Conservation (phyloP, 2,329 filamentous ascomycete genomes). For the Verticillium klebahnii region DNA sequence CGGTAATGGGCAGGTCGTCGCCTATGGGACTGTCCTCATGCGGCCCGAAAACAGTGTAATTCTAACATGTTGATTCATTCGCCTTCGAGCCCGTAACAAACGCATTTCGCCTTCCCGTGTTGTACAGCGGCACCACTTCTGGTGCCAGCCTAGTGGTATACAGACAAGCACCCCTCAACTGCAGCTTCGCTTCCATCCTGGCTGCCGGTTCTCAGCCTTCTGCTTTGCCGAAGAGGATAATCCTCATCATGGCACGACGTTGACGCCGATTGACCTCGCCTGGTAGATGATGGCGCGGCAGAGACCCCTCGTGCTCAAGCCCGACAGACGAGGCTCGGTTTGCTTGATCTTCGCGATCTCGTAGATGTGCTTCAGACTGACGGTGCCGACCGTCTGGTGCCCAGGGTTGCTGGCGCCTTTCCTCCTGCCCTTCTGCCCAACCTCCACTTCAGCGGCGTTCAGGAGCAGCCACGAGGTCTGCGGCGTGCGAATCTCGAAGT, state of each 20-base stretch:
- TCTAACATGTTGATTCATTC: neutral
- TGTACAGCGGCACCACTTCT: neutral
- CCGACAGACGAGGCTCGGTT: slow-evolving; percentile 67
- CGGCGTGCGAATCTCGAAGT: slow-evolving; percentile 89
- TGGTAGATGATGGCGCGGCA: slow-evolving; percentile 72
- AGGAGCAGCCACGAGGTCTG: slow-evolving; percentile 89
- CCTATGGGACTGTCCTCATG: neutral
- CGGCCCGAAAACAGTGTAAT: neutral
- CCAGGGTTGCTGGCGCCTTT: slow-evolving; percentile 74
- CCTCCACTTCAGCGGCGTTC: slow-evolving; percentile 71
- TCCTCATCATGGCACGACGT: slow-evolving; percentile 54
- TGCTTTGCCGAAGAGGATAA: neutral
- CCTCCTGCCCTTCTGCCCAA: slow-evolving; percentile 69
- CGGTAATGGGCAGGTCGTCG: too few relatives aligned
- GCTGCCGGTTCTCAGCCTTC: neutral
- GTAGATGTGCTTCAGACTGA: slow-evolving; percentile 93
- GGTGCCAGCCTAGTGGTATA: neutral
- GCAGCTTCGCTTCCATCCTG: neutral
- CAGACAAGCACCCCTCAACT: neutral
- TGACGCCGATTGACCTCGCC: slow-evolving; percentile 70
- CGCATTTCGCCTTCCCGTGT: neutral
- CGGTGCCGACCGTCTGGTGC: slow-evolving; percentile 72
- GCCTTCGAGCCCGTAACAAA: neutral
- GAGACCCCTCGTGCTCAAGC: slow-evolving; percentile 63
- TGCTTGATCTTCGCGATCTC: slow-evolving; percentile 98